Conservation (phyloP, 345 rosid species). For the Gossypium longicalyx region DNA sequence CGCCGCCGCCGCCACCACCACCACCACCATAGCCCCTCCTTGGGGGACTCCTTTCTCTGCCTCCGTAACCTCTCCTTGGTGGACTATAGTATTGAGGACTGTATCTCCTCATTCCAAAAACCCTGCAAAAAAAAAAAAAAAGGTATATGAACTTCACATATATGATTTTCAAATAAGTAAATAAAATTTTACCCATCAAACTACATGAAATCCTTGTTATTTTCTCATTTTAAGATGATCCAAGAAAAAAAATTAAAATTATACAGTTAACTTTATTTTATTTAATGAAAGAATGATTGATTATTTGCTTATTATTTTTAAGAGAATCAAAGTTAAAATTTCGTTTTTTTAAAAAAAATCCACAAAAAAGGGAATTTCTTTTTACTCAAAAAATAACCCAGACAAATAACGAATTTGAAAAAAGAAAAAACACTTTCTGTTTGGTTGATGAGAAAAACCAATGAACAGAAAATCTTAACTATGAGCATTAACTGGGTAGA, state of each 20-base stretch:
- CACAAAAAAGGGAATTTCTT: not conserved
- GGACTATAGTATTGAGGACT: slow-evolving; percentile 78
- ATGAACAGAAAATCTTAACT: not conserved
- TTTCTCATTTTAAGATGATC: slow-evolving; percentile 1
- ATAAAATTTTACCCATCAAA: slow-evolving; percentile 14
- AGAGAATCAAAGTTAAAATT: not conserved
- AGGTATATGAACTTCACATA: slow-evolving; percentile 34
- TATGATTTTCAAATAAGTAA: not conserved
- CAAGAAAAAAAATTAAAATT: not conserved
- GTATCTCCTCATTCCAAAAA: slow-evolving; percentile 70
- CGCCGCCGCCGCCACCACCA: slow-evolving; percentile 9
- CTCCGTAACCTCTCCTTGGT: slow-evolving; percentile 89
- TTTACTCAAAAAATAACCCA: not conserved
- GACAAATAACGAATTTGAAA: not conserved
- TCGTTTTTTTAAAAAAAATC: not conserved
- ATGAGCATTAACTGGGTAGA: slow-evolving; percentile 9
- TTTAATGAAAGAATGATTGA: not conserved
- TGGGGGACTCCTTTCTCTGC: slow-evolving; percentile 70
- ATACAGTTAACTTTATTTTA: slow-evolving; percentile 2
- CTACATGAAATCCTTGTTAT: not conserved
- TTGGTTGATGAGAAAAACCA: not conserved
- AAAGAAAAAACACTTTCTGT: not conserved
- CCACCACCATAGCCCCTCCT: slow-evolving; percentile 55
- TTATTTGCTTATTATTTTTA: not conserved
- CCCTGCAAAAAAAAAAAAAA: slow-evolving; percentile 18